phyloP scores from a whole-genome alignment of 352 stramenopile genomes.

The Pythium rhizo-oryzae region DNA sequence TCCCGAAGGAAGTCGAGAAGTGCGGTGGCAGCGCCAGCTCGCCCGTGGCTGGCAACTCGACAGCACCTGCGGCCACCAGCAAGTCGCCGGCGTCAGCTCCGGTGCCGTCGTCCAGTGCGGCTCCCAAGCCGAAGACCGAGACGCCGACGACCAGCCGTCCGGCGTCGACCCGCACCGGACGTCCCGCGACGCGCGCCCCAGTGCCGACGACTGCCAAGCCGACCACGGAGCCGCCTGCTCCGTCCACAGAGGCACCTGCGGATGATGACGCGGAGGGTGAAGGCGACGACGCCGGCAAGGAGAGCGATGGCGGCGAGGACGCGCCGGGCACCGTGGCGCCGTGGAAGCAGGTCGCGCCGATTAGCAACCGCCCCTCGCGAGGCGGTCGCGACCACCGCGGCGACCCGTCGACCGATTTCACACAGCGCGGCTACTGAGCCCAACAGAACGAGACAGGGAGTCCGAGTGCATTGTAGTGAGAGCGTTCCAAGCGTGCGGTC shows the following conservation, averaged over 20 bases:
- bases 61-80: not conserved
- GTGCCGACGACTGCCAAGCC: not conserved
- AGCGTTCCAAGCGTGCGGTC: not conserved
- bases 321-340: constrained; percentile 7
- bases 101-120: not conserved
- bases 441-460: too few relatives aligned
- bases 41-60: not conserved
- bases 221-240: not conserved
- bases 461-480: too few relatives aligned
- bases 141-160: not conserved
- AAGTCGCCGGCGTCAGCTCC: not conserved
- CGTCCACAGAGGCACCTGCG: not conserved
- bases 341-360: constrained; percentile 5
- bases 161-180: not conserved
- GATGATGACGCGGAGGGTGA: not conserved
- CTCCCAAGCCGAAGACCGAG: not conserved
- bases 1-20: constrained; percentile 44
- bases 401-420: not conserved
- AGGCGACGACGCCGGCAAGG: not conserved
- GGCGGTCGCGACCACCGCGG: not conserved
- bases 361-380: not conserved
- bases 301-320: constrained; percentile 1
- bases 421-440: not conserved
- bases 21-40: constrained; percentile 36
- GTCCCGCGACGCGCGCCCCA: not conserved